A percentile compares a stretch with the other conserved stretches of the same genome.
These are phyloP conservation scores for Pestalotiopsis sp. DNA, from an alignment of 2,329 filamentous ascomycete species.

Conservation along the genomic window DNA sequence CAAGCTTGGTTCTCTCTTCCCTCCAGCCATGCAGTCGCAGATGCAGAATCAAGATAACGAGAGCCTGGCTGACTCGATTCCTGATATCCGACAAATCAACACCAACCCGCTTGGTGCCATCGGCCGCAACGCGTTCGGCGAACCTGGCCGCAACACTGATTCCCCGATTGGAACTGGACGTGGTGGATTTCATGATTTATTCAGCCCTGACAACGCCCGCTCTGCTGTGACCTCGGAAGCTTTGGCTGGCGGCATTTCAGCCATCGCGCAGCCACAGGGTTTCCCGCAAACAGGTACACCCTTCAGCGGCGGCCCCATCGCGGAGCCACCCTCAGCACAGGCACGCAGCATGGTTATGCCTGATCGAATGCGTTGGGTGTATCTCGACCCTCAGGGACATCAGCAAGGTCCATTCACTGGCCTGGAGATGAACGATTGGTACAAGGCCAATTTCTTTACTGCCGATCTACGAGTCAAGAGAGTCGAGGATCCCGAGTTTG, in stretches of 20 bases:
- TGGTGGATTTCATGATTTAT: slow-evolving; percentile 59
- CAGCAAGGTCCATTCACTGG: slow-evolving; percentile 95
- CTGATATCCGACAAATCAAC: slow-evolving; percentile 63
- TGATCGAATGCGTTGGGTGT: slow-evolving; percentile 98
- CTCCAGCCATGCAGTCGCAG: slow-evolving; percentile 85
- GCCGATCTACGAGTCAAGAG: slow-evolving; percentile 94
- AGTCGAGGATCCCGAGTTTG: slow-evolving; percentile 89
- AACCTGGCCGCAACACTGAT: slow-evolving; percentile 58
- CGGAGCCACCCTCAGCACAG: slow-evolving; percentile 64
- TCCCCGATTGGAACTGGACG: slow-evolving; percentile 60
- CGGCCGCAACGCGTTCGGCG: slow-evolving; percentile 61
- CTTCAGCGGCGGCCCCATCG: slow-evolving; percentile 38
- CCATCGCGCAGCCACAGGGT: slow-evolving; percentile 32
- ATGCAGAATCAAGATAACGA: slow-evolving; percentile 77
- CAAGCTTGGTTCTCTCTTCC: slow-evolving; percentile 87
- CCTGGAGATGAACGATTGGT: slow-evolving; percentile 99
- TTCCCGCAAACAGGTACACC: slow-evolving; percentile 33
- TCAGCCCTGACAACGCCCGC: slow-evolving; percentile 38
- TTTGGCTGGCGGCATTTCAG: slow-evolving; percentile 25
- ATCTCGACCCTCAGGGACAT: slow-evolving; percentile 90
- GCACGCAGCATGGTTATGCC: slow-evolving; percentile 98
- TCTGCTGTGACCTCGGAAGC: slow-evolving; percentile 36
- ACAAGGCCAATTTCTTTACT: slow-evolving; percentile 97
- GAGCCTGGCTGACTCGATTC: slow-evolving; percentile 56
- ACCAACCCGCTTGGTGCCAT: slow-evolving; percentile 63